These are phyloP conservation scores for Nicotiana tomentosiformis DNA, from an alignment of 257 asterid genomes.

Conservation along the genomic window DNA sequence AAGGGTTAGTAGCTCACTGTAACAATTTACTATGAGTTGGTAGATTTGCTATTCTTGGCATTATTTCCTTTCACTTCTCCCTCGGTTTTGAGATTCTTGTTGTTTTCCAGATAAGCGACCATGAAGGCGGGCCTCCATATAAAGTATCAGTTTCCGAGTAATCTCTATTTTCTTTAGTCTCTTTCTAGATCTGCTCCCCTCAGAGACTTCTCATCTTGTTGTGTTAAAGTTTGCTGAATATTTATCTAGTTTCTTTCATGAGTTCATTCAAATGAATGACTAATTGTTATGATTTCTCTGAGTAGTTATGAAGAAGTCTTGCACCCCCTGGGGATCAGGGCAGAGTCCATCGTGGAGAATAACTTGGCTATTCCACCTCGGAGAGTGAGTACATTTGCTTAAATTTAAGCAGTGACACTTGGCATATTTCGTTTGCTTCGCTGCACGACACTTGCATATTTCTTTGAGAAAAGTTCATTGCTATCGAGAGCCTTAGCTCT, in stretches of 20 bases:
- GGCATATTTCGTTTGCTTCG: neutral
- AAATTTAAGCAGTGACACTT: neutral
- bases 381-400: constrained; percentile 30
- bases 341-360: constrained; percentile 54
- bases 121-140: constrained; percentile 83
- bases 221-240: neutral
- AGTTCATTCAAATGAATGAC: neutral
- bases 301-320: constrained; percentile 69
- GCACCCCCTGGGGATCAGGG: constrained; percentile 63
- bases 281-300: neutral
- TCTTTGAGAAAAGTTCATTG: neutral
- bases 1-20: neutral
- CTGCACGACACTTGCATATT: neutral
- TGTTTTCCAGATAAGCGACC: constrained; percentile 56
- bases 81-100: neutral
- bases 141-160: constrained; percentile 74
- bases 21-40: neutral
- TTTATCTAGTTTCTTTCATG: neutral
- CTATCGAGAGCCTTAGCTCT: neutral
- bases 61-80: neutral
- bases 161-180: neutral
- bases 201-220: neutral
- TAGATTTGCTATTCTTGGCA: neutral
- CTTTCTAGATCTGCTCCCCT: neutral
- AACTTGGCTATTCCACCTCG: constrained; percentile 65